These are phyloP conservation scores for Boletus vermiculosoides DNA, from an alignment of 768 basidiomycete genomes.

Conservation along the genomic window DNA sequence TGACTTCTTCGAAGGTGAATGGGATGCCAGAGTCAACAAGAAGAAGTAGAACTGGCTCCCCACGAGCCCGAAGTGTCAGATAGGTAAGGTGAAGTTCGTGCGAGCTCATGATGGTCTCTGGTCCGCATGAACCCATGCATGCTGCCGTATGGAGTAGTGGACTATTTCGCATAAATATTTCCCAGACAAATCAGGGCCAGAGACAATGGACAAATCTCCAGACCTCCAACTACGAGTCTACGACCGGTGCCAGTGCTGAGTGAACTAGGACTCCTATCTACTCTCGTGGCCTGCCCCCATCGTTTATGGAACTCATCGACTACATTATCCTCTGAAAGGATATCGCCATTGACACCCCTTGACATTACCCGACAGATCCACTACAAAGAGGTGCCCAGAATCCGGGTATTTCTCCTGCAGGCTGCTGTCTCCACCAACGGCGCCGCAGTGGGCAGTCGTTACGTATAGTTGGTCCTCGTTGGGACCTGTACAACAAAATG, in stretches of 20 bases:
- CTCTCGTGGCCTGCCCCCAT: not conserved
- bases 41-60: slow-evolving; percentile 27
- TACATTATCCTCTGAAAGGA: slow-evolving; percentile 20
- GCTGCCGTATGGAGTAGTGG: not conserved
- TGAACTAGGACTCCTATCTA: not conserved
- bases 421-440: slow-evolving; percentile 51
- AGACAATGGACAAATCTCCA: not conserved
- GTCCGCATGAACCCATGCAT: not conserved
- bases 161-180: not conserved
- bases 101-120: slow-evolving; percentile 12
- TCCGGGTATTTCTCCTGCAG: slow-evolving; percentile 33
- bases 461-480: slow-evolving; percentile 64
- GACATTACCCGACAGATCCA: slow-evolving; percentile 29
- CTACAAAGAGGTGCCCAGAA: slow-evolving; percentile 37
- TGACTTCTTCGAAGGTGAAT: slow-evolving; percentile 22
- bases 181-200: not conserved
- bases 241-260: not conserved
- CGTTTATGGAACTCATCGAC: not conserved
- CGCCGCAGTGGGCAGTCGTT: slow-evolving; percentile 53
- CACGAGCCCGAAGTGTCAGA: slow-evolving; percentile 23
- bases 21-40: slow-evolving; percentile 26
- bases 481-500: slow-evolving; percentile 40
- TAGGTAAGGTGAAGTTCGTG: slow-evolving; percentile 22
- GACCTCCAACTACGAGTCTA: not conserved
- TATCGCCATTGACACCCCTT: slow-evolving; percentile 27